These are phyloP conservation scores for Thelonectria discophora DNA, from an alignment of 2,329 filamentous ascomycete genomes.

Conservation along the genomic window DNA sequence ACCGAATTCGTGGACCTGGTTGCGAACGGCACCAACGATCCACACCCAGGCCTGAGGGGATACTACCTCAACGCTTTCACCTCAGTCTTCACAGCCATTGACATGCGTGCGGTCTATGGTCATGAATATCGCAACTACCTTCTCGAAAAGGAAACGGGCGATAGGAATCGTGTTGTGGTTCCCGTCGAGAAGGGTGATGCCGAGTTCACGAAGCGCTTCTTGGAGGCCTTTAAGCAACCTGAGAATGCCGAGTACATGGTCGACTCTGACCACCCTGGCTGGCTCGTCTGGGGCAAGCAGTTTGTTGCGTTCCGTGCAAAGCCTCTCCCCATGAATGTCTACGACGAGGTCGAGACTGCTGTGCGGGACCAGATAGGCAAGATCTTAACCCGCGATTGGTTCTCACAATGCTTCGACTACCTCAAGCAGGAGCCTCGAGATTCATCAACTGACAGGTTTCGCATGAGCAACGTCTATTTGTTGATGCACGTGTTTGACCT, in stretches of 20 bases:
- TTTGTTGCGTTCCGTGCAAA: conserved; percentile 83
- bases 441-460: conserved; percentile 81
- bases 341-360: conserved; percentile 80
- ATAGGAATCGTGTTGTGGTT: conserved; percentile 80
- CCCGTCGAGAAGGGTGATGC: conserved; percentile 77
- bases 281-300: conserved; percentile 92
- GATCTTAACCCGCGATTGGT: conserved; percentile 84
- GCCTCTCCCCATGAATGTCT: conserved; percentile 72
- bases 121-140: conserved; percentile 91
- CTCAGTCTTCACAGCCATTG: conserved; percentile 81
- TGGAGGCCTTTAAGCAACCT: conserved; percentile 79
- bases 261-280: conserved; percentile 91
- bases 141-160: conserved; percentile 74
- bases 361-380: conserved; percentile 82
- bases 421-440: conserved; percentile 97
- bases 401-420: conserved; percentile 87
- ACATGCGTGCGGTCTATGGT: conserved; percentile 83
- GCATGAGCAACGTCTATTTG: conserved; percentile 86
- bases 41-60: conserved; percentile 84
- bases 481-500: conserved; percentile 91
- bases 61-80: conserved; percentile 84
- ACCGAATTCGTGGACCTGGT: conserved; percentile 85
- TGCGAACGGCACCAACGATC: conserved; percentile 83
- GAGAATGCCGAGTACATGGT: conserved; percentile 80
- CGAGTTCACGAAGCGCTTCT: conserved; percentile 80